These are phyloP conservation scores for Periconia digitata DNA, from an alignment of 2,329 filamentous ascomycete genomes.

Conservation along the genomic window DNA sequence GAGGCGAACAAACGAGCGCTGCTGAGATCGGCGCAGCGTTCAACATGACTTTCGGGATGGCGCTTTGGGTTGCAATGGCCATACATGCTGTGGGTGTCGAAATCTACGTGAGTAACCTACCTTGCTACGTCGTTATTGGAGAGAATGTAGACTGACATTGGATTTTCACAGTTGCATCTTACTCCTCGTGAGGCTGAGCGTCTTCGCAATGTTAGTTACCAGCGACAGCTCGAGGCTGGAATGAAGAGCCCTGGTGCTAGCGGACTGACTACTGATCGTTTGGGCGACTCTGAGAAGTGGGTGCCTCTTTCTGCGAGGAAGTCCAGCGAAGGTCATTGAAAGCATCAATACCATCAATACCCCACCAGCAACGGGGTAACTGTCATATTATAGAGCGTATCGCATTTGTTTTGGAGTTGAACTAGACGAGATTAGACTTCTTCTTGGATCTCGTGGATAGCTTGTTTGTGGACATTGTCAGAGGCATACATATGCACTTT, in stretches of 20 bases:
- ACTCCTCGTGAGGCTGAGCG: conserved; percentile 59
- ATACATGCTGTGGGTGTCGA: conserved; percentile 50
- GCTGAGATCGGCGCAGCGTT: conserved; percentile 48
- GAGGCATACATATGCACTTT: no score
- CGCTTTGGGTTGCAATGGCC: conserved; percentile 55
- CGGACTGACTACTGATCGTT: conserved; percentile 26
- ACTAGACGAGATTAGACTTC: no score
- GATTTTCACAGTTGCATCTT: conserved; percentile 22
- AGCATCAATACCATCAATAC: background rate
- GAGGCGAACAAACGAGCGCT: background rate
- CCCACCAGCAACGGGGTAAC: no score
- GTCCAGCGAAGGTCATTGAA: background rate
- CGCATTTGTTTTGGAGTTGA: no score
- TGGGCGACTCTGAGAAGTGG: conserved; percentile 34
- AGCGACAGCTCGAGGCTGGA: conserved; percentile 58
- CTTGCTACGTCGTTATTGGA: background rate
- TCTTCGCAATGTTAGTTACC: conserved; percentile 58
- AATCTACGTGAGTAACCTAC: conserved; percentile 47
- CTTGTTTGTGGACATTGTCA: no score
- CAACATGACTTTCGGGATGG: conserved; percentile 54
- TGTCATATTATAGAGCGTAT: background rate
- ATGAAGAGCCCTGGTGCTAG: conserved; percentile 47
- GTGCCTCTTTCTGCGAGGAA: conserved; percentile 6
- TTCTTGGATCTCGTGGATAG: no score
- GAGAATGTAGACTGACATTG: background rate